Evolutionary conservation across 2,329 filamentous ascomycete species (phyloP).

Genomic region (Exophiala aquamarina): DNA sequence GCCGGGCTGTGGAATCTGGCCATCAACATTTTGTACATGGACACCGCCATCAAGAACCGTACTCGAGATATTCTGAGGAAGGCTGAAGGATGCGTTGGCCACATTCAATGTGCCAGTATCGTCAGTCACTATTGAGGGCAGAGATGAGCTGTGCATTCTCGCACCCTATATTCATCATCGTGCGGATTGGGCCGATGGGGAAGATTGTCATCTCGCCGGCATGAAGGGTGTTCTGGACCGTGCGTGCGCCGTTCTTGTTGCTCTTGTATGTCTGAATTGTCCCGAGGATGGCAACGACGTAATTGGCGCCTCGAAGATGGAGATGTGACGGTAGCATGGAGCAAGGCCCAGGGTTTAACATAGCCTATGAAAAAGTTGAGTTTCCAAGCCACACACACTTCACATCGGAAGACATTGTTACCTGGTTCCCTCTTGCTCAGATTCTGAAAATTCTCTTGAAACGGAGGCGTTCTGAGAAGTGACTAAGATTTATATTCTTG

Average conservation of each 20-base stretch:
- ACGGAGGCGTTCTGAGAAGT: too few species aligned
- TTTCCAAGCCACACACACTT: too few species aligned
- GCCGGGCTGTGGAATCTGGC: conserved; percentile 38
- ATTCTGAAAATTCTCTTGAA: too few species aligned
- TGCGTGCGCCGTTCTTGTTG: conserved; percentile 50
- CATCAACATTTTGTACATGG: conserved; percentile 26
- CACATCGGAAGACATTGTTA: conserved; percentile 29
- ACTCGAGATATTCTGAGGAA: conserved; percentile 38
- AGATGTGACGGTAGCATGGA: conserved; percentile 53
- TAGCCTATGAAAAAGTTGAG: too few species aligned
- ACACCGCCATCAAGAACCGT: conserved; percentile 18
- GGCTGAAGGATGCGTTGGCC: conserved; percentile 44
- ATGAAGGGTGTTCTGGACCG: conserved; percentile 42
- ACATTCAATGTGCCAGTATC: conserved; percentile 53
- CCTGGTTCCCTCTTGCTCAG: conserved; percentile 16
- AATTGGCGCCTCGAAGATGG: conserved; percentile 50
- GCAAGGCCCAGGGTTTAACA: conserved; percentile 51
- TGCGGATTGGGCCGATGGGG: conserved; percentile 48
- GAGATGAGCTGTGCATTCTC: conserved; percentile 51
- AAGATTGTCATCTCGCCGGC: conserved; percentile 53
- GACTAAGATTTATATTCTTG: too few species aligned
- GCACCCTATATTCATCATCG: conserved; percentile 46
- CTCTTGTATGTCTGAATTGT: conserved; percentile 54
- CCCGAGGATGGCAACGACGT: conserved; percentile 49
- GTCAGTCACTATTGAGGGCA: conserved; percentile 48